Conservation (phyloP, 371 early-diverging fungal genomes). For the Mucor indicus region DNA sequence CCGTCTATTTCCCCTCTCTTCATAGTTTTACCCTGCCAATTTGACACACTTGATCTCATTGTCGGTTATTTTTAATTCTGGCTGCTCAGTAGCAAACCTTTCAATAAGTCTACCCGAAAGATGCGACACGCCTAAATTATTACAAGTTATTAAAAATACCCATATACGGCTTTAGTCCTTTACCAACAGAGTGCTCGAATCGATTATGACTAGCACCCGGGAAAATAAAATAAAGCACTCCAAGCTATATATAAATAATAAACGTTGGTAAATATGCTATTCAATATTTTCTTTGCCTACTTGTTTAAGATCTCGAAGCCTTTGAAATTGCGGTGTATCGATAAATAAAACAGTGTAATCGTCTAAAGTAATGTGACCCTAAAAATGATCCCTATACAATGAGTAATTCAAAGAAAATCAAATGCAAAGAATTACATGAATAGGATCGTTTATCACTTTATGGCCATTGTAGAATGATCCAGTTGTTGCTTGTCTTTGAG, state of each 20-base stretch:
- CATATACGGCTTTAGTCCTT: neutral
- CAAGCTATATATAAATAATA: slow-evolving; percentile 25
- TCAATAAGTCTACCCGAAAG: slow-evolving; percentile 75
- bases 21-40: slow-evolving; percentile 74
- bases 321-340: slow-evolving; percentile 94
- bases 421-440: slow-evolving; percentile 42
- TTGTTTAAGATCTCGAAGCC: slow-evolving; percentile 88
- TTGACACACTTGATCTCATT: slow-evolving; percentile 84
- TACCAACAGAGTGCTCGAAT: slow-evolving; percentile 88
- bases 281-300: slow-evolving; percentile 66
- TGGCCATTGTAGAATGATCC: slow-evolving; percentile 24
- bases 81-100: slow-evolving; percentile 71
- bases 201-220: slow-evolving; percentile 92
- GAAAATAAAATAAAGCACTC: slow-evolving; percentile 83
- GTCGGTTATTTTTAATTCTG: slow-evolving; percentile 74
- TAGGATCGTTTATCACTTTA: slow-evolving; percentile 68
- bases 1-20: too few relatives aligned
- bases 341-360: slow-evolving; percentile 69
- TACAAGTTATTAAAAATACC: neutral
- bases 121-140: slow-evolving; percentile 68
- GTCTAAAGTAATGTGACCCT: slow-evolving; percentile 83
- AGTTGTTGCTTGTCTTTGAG: neutral
- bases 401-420: neutral
- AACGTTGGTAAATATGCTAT: neutral
- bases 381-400: neutral